phyloP scores from a whole-genome alignment of 768 basidiomycete genomes.

The Holtermannia corniformis region DNA sequence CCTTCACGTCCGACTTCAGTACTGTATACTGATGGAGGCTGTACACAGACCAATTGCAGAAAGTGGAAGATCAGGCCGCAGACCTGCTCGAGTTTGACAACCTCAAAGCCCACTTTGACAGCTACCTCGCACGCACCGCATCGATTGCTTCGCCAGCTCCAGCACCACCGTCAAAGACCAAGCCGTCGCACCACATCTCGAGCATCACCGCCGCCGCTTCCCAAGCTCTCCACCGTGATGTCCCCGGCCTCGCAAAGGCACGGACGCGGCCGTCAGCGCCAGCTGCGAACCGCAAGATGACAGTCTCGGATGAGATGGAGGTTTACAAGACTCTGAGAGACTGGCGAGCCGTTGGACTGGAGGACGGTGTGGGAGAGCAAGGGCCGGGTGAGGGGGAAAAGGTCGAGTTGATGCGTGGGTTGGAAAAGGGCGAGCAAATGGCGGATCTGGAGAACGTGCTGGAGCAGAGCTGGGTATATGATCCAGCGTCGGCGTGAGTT shows the following conservation, averaged over 20 bases:
- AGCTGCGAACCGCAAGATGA: constrained; percentile 6
- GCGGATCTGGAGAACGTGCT: constrained; percentile 53
- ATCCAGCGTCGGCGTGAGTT: constrained; percentile 57
- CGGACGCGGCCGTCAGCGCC: constrained; percentile 7
- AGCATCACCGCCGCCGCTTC: constrained; percentile 65
- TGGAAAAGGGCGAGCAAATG: constrained; percentile 60
- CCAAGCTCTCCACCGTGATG: constrained; percentile 76
- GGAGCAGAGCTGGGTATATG: constrained; percentile 70
- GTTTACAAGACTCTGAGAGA: constrained; percentile 25
- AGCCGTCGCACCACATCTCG: constrained; percentile 27
- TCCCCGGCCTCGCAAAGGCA: constrained; percentile 33
- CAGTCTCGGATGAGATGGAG: constrained; percentile 32
- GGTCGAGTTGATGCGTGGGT: constrained; percentile 8
- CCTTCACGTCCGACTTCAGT: too few relatives aligned
- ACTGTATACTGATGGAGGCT: not conserved
- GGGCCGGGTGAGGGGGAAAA: constrained; percentile 55
- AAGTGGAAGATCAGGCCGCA: constrained; percentile 75
- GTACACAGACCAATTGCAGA: constrained; percentile 75
- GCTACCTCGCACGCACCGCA: constrained; percentile 56
- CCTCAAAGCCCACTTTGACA: constrained; percentile 94
- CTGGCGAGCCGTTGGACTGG: constrained; percentile 50
- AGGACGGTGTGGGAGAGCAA: constrained; percentile 50
- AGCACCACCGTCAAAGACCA: constrained; percentile 4
- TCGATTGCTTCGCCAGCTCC: constrained; percentile 16
- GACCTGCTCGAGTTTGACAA: constrained; percentile 75